Evolutionary conservation across 345 rosid species (phyloP).

Genomic region (Eucalyptus cloeziana): DNA sequence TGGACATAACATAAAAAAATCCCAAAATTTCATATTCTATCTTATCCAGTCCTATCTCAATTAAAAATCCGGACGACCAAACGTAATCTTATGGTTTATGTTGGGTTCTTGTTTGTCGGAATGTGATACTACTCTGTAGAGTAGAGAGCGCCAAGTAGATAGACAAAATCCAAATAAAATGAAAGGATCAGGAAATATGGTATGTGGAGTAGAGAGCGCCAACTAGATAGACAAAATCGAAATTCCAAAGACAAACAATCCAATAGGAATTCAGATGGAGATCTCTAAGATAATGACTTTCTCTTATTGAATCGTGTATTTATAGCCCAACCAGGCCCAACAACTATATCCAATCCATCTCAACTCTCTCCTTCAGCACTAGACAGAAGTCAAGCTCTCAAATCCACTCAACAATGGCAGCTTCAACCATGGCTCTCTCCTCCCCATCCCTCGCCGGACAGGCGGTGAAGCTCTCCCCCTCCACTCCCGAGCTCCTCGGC

Average conservation of each 20-base stretch:
- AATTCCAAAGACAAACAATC: neutral
- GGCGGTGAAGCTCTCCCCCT: slow-evolving; percentile 32
- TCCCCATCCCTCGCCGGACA: slow-evolving; percentile 37
- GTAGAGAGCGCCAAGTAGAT: neutral
- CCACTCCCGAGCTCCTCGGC: slow-evolving; percentile 12
- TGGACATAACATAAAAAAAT: no score
- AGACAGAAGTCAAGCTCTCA: neutral
- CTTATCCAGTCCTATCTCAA: no score
- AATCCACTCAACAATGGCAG: slow-evolving; percentile 13
- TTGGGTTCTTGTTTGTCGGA: no score
- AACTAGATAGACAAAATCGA: neutral
- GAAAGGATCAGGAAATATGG: neutral
- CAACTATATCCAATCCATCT: neutral
- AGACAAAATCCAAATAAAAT: neutral
- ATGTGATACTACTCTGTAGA: neutral
- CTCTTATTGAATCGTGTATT: neutral
- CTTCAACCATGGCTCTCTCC: slow-evolving; percentile 46
- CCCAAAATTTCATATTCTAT: no score
- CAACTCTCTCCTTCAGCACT: neutral
- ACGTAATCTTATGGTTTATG: neutral
- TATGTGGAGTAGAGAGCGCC: slow-evolving; percentile 3
- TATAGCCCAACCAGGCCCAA: neutral
- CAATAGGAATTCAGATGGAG: slow-evolving; percentile 8
- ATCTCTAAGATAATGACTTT: slow-evolving; percentile 18
- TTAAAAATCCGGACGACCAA: no score